Base-by-base conservation (phyloP, 352 stramenopile species). In the Phytophthora europaea region DNA sequence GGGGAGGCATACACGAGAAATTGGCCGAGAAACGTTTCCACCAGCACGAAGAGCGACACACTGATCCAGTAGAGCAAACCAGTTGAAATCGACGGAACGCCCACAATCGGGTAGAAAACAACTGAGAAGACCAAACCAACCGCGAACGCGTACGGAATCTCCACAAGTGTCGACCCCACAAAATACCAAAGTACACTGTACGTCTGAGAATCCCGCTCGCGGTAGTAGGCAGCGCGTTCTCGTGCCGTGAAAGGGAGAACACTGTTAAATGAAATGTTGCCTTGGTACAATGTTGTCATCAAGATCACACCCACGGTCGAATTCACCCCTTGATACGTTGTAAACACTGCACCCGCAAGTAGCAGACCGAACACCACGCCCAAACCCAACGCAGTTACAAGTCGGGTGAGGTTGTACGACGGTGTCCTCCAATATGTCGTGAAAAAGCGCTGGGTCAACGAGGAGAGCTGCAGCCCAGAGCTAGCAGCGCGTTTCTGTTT, bases 341-440 rank as follows among this genome's bases (percentile, higher is more conserved):
- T 66, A 53, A 78, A 90, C 31, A 88, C 67, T 38, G 57, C 48
- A 34, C 72, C 47, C 18, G 80, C 4, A 33, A 92, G 96, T 18
- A 95, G 71, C 0, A 93, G 79, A 0, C 81, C 79, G 43, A 98
- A 94, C 0, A 98, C 61, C 4, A 98, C 51, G 13, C 84, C 92
- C 8, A 98, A 85, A 15, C 92, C 67, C 26, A 86, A 36, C 43
- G 83, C 91, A 13, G 98, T 81, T 18, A 94, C 65, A 1, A 94
- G 55, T 0, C 95, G 84, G 2, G 90, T 89, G 16, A 90, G 65
- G 72, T 95, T 98, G 75, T 98, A 98, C 55, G 84, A 84, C 33
- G 93, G 88, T 9, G 81, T 86, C 55, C 83, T 81, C 86, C 86
- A 94, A 72, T 94, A 94, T 33, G 75, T 74, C 13, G 61, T 73